phyloP scores from a whole-genome alignment of 139 green algal genomes.

The Yamagishiella unicocca region DNA sequence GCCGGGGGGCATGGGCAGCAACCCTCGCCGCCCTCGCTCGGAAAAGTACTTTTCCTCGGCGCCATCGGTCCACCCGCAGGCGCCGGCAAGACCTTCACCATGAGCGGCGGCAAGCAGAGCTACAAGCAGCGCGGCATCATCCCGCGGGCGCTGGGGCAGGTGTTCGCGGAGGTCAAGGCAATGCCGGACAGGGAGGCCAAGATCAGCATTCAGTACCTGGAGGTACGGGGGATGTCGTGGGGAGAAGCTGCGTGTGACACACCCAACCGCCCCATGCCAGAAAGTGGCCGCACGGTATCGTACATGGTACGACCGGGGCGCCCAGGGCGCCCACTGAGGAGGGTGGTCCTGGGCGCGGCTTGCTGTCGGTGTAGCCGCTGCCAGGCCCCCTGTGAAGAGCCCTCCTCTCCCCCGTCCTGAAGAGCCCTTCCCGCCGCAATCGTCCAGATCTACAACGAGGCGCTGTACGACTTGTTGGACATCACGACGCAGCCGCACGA shows the following conservation, averaged over 20 bases:
- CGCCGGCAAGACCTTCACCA: slow-evolving; percentile 80
- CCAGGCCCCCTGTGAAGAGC: too few species aligned
- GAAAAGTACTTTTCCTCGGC: not conserved
- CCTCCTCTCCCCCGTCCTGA: not conserved
- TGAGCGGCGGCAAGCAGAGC: slow-evolving; percentile 63
- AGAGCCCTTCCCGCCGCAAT: not conserved
- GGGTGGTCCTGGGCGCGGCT: too few species aligned
- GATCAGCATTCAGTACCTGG: slow-evolving; percentile 63
- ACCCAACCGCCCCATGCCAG: too few species aligned
- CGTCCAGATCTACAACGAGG: slow-evolving; percentile 81
- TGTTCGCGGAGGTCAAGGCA: slow-evolving; percentile 63
- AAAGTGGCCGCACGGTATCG: too few species aligned
- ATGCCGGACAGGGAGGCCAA: slow-evolving; percentile 41
- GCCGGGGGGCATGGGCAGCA: too few species aligned
- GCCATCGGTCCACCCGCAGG: slow-evolving; percentile 43
- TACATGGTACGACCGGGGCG: too few species aligned
- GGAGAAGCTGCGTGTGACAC: too few species aligned
- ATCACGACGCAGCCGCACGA: slow-evolving; percentile 69
- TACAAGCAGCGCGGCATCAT: slow-evolving; percentile 78
- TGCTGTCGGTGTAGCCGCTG: too few species aligned
- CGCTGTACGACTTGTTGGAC: slow-evolving; percentile 76
- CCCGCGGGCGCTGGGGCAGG: slow-evolving; percentile 63
- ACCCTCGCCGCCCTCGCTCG: too few species aligned
- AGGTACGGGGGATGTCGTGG: too few species aligned
- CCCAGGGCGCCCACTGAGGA: too few species aligned